Evolutionary conservation across 768 basidiomycete species (phyloP), one percentile per base, ranked within the genome.

Genomic region (Stropharia rugosoannulata): DNA sequence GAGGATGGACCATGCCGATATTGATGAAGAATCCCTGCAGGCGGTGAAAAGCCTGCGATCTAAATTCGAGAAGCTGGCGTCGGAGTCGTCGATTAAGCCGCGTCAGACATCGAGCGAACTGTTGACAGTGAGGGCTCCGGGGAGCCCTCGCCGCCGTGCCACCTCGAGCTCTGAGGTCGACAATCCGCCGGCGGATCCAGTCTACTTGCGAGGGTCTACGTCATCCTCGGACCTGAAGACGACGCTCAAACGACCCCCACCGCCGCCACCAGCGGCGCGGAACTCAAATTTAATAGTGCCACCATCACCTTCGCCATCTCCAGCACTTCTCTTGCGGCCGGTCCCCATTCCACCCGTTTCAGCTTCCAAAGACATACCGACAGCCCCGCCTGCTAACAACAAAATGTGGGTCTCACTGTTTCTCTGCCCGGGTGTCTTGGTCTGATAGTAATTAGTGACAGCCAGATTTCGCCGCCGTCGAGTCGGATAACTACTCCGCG

Each of bases 31-130:
- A 3, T 76, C 84, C 37, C 73, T 79, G 15, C 81, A 82, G 38
- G 84, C 88, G 2, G 88, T 91, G 51, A 85, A 80, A 68, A 88
- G 78, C 57, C 75, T 92, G 15, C 81, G 81, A 43, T 88, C 86
- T 29, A 81, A 75, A 63, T 92, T 90, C 64, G 89, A 92, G 66
- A 80, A 84, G 61, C 71, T 89, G 22, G 85, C 87, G 3, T 72
- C 74, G 44, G 73, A 74, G 9, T 70, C 75, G 11, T 48, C 25
- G 18, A 56, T 36, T 49, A 44, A 59, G 48, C 36, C 61, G 49
- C 57, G 64, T 56, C 54, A 59, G 46, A 43, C 51, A 54, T 51
- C 49, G 45, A 55, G 60, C 47, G 64, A 64, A 7, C 64, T 62
- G 16, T 49, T 72, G 37, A 46, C 65, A 19, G 66, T 58, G 16